phyloP scores from a whole-genome alignment of 2,329 filamentous ascomycete genomes.

The Colletotrichum sp. region DNA sequence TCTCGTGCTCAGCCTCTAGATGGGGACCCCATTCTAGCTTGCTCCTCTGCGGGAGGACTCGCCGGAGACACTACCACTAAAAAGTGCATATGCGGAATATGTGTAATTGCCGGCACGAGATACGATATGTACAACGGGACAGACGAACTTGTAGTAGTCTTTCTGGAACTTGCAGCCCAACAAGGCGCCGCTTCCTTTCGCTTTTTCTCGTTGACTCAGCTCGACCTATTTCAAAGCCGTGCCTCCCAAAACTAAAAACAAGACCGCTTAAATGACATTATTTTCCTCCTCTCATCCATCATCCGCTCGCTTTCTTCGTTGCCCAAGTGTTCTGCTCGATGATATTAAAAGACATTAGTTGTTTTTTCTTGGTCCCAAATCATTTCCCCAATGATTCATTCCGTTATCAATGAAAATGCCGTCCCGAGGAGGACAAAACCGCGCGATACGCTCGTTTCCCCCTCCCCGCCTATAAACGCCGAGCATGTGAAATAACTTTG shows the following conservation, averaged over 20 bases:
- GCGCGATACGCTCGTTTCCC: not conserved
- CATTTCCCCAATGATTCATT: not conserved
- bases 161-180: not conserved
- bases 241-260: not conserved
- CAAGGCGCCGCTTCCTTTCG: not conserved
- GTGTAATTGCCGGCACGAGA: not conserved
- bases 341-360: conserved; percentile 13
- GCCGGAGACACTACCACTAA: not conserved
- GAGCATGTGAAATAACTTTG: conserved; percentile 17
- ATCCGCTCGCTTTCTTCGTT: not conserved
- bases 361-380: not conserved
- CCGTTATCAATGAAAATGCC: not conserved
- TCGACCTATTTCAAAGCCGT: not conserved
- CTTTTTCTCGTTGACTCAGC: not conserved
- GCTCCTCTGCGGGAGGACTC: not conserved
- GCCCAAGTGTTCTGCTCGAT: not conserved
- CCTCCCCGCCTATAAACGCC: conserved; percentile 6
- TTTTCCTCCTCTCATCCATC: not conserved
- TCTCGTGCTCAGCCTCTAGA: conserved; percentile 1
- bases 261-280: not conserved
- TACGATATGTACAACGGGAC: not conserved
- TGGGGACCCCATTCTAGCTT: not conserved
- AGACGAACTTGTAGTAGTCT: not conserved
- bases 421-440: not conserved
- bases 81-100: not conserved